These are phyloP conservation scores for Curvularia sp. DNA, from an alignment of 2,329 filamentous ascomycete genomes.

Conservation along the genomic window DNA sequence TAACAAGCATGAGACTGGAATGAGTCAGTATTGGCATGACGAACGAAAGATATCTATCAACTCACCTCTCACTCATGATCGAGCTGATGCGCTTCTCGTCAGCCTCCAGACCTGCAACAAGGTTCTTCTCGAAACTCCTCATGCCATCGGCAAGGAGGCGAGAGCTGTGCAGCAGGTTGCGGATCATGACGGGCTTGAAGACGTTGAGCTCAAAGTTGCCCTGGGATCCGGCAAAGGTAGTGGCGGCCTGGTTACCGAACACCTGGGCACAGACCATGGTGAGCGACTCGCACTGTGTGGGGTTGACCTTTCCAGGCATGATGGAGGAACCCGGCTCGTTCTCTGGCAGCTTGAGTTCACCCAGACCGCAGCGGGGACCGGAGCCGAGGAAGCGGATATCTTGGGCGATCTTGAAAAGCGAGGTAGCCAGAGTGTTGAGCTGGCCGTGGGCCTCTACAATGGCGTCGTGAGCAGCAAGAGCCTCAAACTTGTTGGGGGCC, in stretches of 20 bases:
- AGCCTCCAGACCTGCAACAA: conserved; percentile 85
- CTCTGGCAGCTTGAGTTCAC: conserved; percentile 91
- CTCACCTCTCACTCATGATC: conserved; percentile 93
- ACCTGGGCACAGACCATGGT: conserved; percentile 98
- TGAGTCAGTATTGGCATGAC: conserved; percentile 16
- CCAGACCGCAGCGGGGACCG: conserved; percentile 92
- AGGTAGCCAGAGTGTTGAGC: conserved; percentile 89
- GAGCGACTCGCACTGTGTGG: conserved; percentile 95
- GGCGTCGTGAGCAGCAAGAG: conserved; percentile 93
- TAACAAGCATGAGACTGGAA: conserved; percentile 91
- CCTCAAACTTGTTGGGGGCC: conserved; percentile 98
- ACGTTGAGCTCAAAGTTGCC: conserved; percentile 99
- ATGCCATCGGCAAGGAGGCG: conserved; percentile 90
- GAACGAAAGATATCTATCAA: conserved; percentile 6
- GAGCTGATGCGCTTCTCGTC: conserved; percentile 91
- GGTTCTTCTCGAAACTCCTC: conserved; percentile 92
- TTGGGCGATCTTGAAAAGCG: conserved; percentile 97
- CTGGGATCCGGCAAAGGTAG: conserved; percentile 93
- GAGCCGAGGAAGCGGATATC: conserved; percentile 97
- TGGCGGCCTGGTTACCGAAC: conserved; percentile 94
- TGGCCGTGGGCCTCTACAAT: conserved; percentile 92
- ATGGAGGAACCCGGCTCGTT: conserved; percentile 98
- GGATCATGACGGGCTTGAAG: conserved; percentile 96
- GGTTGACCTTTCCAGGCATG: conserved; percentile 99
- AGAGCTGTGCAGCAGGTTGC: conserved; percentile 91